phyloP scores from a whole-genome alignment of 768 basidiomycete genomes.

The Tylopilus subfusipes region DNA sequence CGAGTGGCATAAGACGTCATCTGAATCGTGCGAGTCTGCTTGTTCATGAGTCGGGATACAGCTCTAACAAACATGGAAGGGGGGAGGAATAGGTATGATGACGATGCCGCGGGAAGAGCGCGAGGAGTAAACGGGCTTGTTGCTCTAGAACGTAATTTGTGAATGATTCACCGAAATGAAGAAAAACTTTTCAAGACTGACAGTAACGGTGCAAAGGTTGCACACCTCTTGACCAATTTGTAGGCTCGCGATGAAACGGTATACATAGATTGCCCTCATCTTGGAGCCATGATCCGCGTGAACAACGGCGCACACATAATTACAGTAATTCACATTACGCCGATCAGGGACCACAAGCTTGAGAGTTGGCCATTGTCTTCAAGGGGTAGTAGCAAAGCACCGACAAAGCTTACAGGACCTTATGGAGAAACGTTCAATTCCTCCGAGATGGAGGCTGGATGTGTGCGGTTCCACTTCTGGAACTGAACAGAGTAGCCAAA shows the following conservation, averaged over 20 bases:
- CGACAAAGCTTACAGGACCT: too few relatives aligned
- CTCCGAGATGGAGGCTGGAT: too few relatives aligned
- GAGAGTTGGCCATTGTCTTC: too few relatives aligned
- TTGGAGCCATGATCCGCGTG: constrained; percentile 9
- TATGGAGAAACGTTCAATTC: too few relatives aligned
- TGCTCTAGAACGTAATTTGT: constrained; percentile 41
- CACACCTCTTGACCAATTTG: neutral
- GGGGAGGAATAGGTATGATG: constrained; percentile 43
- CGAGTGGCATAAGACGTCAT: constrained; percentile 36
- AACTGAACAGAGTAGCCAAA: too few relatives aligned
- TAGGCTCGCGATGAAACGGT: constrained; percentile 19
- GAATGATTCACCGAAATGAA: neutral
- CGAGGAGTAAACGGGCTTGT: constrained; percentile 49
- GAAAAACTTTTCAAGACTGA: neutral
- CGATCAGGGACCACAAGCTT: constrained; percentile 33
- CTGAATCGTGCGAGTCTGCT: constrained; percentile 20
- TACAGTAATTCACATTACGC: constrained; percentile 29
- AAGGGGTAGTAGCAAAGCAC: too few relatives aligned
- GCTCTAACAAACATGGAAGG: constrained; percentile 28
- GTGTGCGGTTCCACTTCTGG: too few relatives aligned
- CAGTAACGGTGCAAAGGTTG: neutral
- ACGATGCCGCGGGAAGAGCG: constrained; percentile 52
- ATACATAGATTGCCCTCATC: constrained; percentile 25
- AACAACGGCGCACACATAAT: neutral
- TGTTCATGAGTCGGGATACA: constrained; percentile 30